Percentiles rank a stretch among this genome's conserved stretches.
Conservation (phyloP, 1,284 basidiomycete species). For the Ustanciosporium gigantosporum region DNA sequence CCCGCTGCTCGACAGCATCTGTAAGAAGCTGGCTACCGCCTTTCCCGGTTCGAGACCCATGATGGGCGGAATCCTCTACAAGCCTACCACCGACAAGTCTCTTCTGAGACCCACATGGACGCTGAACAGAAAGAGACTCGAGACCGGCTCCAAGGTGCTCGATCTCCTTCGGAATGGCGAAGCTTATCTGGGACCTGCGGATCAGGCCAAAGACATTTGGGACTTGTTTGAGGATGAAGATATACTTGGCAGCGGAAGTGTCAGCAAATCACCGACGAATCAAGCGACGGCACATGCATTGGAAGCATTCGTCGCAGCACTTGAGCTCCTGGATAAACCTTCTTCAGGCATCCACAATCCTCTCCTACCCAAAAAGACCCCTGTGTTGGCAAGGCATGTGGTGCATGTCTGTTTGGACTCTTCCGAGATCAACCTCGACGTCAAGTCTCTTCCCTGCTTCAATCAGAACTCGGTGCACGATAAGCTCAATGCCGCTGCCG, state of each 20-base stretch:
- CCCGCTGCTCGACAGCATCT: slow-evolving; percentile 21
- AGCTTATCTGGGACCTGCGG: slow-evolving; percentile 11
- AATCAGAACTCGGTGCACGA: slow-evolving; percentile 17
- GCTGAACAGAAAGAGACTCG: slow-evolving; percentile 8
- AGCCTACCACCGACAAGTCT: slow-evolving; percentile 15
- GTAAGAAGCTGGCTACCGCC: slow-evolving; percentile 18
- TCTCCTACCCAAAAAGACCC: slow-evolving; percentile 12
- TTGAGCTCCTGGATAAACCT: slow-evolving; percentile 22
- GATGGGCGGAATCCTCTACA: slow-evolving; percentile 29
- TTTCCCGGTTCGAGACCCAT: slow-evolving; percentile 27
- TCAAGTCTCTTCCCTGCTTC: slow-evolving; percentile 20
- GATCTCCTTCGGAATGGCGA: slow-evolving; percentile 12
- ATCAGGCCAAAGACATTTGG: background rate
- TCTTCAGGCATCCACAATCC: slow-evolving; percentile 16
- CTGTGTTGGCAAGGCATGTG: slow-evolving; percentile 30
- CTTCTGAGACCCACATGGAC: slow-evolving; percentile 23
- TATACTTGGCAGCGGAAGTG: background rate
- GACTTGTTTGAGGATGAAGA: slow-evolving; percentile 2
- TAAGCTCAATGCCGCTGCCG: background rate
- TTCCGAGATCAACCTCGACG: slow-evolving; percentile 9
- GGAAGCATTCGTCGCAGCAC: slow-evolving; percentile 29
- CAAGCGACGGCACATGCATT: slow-evolving; percentile 26
- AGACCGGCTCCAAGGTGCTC: slow-evolving; percentile 18
- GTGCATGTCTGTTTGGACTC: slow-evolving; percentile 27
- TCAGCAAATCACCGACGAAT: slow-evolving; percentile 7